Conservation (phyloP, 2,329 filamentous ascomycete genomes). For the Fusarium pseudonygamai region DNA sequence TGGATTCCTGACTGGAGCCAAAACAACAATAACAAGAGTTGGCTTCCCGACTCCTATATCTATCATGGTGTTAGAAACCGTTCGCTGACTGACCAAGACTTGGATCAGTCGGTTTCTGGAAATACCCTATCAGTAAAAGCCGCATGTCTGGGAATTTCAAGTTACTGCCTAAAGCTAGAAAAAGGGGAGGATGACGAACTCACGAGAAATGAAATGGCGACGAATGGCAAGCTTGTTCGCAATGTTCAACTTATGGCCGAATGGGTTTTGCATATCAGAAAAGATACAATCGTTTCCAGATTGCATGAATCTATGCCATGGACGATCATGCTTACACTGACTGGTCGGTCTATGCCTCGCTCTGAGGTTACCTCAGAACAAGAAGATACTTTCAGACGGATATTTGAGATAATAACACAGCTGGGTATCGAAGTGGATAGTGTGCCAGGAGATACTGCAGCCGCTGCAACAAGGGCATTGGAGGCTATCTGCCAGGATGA, state of each 20-base stretch:
- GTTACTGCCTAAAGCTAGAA: neutral
- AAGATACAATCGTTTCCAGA: neutral
- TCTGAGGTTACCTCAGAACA: neutral
- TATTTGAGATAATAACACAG: neutral
- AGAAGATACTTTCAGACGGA: neutral
- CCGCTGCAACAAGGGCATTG: neutral
- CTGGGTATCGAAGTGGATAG: neutral
- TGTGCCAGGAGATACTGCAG: rapidly evolving
- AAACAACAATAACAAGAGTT: neutral
- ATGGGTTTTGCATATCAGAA: neutral
- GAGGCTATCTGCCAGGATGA: rapidly evolving
- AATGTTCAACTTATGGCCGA: neutral
- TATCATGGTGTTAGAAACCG: neutral
- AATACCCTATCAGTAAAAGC: rapidly evolving
- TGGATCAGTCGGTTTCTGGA: rapidly evolving
- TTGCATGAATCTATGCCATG: neutral
- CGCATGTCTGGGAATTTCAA: rapidly evolving
- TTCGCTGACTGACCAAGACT: neutral
- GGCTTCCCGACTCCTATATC: neutral
- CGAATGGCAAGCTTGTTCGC: neutral
- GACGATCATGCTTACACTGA: neutral
- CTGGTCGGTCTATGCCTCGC: neutral
- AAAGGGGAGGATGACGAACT: neutral
- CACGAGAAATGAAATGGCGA: neutral
- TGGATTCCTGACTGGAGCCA: neutral